These are phyloP conservation scores for Botrytis cinerea DNA, from an alignment of 2,329 filamentous ascomycete genomes.

Conservation along the genomic window DNA sequence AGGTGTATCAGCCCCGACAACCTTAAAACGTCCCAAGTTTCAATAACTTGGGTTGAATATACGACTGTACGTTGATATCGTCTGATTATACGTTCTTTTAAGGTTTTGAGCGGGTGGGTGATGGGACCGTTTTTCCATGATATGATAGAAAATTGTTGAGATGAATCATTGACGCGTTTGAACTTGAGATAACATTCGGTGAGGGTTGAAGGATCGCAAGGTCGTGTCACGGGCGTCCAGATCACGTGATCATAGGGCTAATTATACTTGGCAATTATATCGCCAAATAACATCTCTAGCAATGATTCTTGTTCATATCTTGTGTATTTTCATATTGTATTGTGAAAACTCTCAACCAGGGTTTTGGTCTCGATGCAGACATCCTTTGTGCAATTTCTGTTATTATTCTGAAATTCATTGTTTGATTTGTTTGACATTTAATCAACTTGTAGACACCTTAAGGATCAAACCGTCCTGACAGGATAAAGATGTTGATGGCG, in stretches of 20 bases:
- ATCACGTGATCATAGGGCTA: neutral
- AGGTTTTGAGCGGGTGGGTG: neutral
- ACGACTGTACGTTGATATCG: neutral
- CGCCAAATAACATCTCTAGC: neutral
- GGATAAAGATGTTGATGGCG: neutral
- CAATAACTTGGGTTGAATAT: conserved; percentile 13
- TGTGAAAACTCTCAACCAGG: too few relatives aligned
- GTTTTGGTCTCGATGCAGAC: too few relatives aligned
- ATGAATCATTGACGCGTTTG: neutral
- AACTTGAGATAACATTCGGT: neutral
- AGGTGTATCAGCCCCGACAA: conserved; percentile 33
- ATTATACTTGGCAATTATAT: too few relatives aligned
- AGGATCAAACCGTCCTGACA: neutral
- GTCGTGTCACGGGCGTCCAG: neutral
- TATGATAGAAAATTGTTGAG: neutral
- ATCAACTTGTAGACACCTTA: neutral
- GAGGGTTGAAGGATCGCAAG: neutral
- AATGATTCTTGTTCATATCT: too few relatives aligned
- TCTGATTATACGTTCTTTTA: neutral
- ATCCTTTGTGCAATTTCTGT: too few relatives aligned
- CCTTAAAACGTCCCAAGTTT: conserved; percentile 34
- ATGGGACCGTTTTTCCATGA: neutral
- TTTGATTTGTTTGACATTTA: neutral
- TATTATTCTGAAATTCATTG: neutral
- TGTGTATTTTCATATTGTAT: too few relatives aligned